Conservation (phyloP, 768 basidiomycete genomes). For the Tylopilus rubrobrunneus region DNA sequence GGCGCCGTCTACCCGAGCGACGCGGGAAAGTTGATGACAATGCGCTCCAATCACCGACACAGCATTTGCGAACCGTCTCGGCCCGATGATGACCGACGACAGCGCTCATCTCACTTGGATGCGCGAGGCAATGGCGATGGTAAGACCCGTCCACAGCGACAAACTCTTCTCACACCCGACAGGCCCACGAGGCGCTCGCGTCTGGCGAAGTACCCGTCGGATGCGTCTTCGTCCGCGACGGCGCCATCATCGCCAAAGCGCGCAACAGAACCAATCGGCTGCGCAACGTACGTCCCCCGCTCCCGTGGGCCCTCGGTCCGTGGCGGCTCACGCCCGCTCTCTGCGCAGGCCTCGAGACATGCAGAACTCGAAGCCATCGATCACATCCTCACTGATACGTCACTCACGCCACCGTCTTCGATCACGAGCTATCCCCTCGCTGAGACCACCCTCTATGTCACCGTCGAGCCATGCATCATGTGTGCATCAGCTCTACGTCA, state of each 20-base stretch:
- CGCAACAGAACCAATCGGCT: slow-evolving; percentile 94
- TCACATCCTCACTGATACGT: slow-evolving; percentile 63
- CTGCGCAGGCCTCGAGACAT: slow-evolving; percentile 82
- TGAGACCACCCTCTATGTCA: slow-evolving; percentile 88
- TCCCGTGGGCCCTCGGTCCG: not conserved
- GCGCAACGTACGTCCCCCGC: slow-evolving; percentile 66
- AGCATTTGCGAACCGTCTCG: not conserved
- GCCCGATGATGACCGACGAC: not conserved
- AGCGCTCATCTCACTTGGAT: slow-evolving; percentile 61
- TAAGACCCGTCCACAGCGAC: slow-evolving; percentile 23
- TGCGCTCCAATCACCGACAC: not conserved
- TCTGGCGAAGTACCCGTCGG: slow-evolving; percentile 94
- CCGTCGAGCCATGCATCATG: slow-evolving; percentile 99
- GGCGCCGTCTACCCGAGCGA: no score
- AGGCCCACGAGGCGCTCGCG: slow-evolving; percentile 84
- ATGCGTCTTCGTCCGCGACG: slow-evolving; percentile 86
- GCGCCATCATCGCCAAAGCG: slow-evolving; percentile 75
- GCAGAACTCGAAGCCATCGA: slow-evolving; percentile 98
- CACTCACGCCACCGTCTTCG: slow-evolving; percentile 46
- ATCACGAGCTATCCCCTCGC: slow-evolving; percentile 59
- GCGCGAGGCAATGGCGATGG: slow-evolving; percentile 82
- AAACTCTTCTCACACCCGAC: slow-evolving; percentile 7
- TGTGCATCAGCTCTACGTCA: slow-evolving; percentile 95
- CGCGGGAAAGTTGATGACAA: slow-evolving; percentile 8
- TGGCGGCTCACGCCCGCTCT: not conserved